Percentiles rank a stretch among this genome's conserved stretches.
Evolutionary conservation across 2,329 filamentous ascomycete species (phyloP).

Genomic region (Diaporthe nobilis): DNA sequence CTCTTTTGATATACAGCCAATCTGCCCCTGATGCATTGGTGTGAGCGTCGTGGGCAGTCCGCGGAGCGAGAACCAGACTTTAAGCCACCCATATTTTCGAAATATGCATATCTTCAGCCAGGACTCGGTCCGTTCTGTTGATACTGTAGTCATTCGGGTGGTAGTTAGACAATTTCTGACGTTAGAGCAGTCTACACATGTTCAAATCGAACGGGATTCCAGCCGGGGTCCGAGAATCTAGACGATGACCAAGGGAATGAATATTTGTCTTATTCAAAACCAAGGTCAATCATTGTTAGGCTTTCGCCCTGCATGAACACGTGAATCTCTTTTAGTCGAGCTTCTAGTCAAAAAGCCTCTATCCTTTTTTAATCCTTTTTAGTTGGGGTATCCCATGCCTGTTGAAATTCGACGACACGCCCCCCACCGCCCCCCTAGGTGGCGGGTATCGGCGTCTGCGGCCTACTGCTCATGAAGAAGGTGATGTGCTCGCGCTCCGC

Average conservation of each 20-base stretch:
- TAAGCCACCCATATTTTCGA: too few species aligned
- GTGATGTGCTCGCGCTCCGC: constrained; percentile 90
- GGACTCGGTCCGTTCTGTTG: too few species aligned
- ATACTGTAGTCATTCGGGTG: background rate
- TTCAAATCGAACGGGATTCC: background rate
- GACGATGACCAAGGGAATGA: background rate
- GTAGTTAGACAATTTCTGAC: too few species aligned
- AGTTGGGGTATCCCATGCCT: background rate
- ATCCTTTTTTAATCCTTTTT: background rate
- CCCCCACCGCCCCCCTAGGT: constrained; percentile 41
- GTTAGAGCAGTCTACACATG: background rate
- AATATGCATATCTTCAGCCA: background rate
- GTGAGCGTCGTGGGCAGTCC: background rate
- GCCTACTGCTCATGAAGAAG: constrained; percentile 72
- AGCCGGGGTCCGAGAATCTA: background rate
- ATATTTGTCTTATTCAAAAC: background rate
- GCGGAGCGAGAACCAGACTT: background rate
- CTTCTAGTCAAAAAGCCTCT: constrained; percentile 25
- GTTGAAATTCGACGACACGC: constrained; percentile 45
- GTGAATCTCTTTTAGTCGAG: background rate
- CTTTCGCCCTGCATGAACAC: background rate
- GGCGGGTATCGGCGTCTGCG: constrained; percentile 61
- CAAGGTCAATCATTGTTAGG: background rate
- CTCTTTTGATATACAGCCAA: too few species aligned
- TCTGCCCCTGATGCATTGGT: background rate